A percentile compares a stretch with the other conserved stretches of the same genome.
Evolutionary conservation across 306 rosid genomes (phyloP).

Genomic region (Quercus parvula): DNA sequence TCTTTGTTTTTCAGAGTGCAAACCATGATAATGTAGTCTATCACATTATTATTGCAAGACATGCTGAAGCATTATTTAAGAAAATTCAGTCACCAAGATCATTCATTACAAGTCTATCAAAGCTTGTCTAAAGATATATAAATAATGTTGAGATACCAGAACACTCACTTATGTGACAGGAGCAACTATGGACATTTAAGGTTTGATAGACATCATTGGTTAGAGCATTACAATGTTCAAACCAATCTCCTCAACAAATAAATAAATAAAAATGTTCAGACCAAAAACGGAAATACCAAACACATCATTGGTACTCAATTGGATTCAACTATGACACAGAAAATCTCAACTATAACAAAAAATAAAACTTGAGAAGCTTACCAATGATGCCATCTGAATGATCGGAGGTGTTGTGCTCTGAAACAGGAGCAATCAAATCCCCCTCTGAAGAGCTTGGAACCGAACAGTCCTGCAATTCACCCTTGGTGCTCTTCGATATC

Average conservation of each 20-base stretch:
- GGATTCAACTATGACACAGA: neutral
- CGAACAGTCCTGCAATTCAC: slow-evolving; percentile 40
- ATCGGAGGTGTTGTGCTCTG: slow-evolving; percentile 41
- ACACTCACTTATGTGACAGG: neutral
- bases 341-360: neutral
- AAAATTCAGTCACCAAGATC: neutral
- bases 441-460: slow-evolving; percentile 32
- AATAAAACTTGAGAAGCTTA: slow-evolving; percentile 32
- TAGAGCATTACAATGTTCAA: neutral
- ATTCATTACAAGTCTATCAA: neutral
- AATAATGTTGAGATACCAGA: neutral
- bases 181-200: neutral
- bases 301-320: neutral
- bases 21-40: neutral
- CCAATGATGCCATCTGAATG: slow-evolving; percentile 45
- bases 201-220: neutral
- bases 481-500: slow-evolving; percentile 34
- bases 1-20: neutral
- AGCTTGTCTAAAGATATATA: neutral
- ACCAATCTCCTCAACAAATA: neutral
- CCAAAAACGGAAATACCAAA: neutral
- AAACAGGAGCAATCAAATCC: slow-evolving; percentile 38
- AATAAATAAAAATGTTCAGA: neutral
- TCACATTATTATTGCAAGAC: neutral
- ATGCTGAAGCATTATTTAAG: neutral